Evolutionary conservation across 2,329 filamentous ascomycete species (phyloP).

Genomic region (Pseudopyricularia cyperi): DNA sequence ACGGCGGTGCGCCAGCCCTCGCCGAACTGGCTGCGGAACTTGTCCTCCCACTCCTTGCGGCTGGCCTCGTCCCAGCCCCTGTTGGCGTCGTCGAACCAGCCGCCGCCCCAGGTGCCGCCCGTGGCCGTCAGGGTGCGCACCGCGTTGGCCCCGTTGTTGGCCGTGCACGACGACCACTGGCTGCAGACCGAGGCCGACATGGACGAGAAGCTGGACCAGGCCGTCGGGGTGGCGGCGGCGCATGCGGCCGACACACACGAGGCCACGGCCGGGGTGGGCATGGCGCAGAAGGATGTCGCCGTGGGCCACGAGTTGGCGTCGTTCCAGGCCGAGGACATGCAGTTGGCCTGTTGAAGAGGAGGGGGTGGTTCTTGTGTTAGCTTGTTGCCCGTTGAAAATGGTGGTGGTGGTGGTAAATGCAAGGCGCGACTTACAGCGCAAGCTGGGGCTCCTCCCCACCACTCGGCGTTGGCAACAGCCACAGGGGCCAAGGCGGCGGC

Average conservation of each 20-base stretch:
- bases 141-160: constrained; percentile 21
- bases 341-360: constrained; percentile 21
- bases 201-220: constrained; percentile 17
- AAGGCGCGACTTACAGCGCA: constrained; percentile 23
- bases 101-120: constrained; percentile 19
- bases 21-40: constrained; percentile 9
- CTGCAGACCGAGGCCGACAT: constrained; percentile 27
- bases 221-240: constrained; percentile 16
- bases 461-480: constrained; percentile 18
- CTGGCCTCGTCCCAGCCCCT: constrained; percentile 7
- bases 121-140: constrained; percentile 25
- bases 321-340: constrained; percentile 25
- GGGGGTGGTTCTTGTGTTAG: background rate
- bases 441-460: constrained; percentile 24
- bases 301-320: constrained; percentile 16
- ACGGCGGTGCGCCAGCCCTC: constrained; percentile 5
- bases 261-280: constrained; percentile 11
- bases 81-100: constrained; percentile 13
- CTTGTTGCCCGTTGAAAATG: background rate
- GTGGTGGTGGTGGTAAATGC: background rate
- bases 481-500: constrained; percentile 13
- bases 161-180: constrained; percentile 23
- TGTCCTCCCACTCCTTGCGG: constrained; percentile 10
- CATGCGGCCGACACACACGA: constrained; percentile 16
- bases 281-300: constrained; percentile 17